Base-by-base conservation (phyloP, 176 grass and related monocot genomes). In the Musa troglodytarum region DNA sequence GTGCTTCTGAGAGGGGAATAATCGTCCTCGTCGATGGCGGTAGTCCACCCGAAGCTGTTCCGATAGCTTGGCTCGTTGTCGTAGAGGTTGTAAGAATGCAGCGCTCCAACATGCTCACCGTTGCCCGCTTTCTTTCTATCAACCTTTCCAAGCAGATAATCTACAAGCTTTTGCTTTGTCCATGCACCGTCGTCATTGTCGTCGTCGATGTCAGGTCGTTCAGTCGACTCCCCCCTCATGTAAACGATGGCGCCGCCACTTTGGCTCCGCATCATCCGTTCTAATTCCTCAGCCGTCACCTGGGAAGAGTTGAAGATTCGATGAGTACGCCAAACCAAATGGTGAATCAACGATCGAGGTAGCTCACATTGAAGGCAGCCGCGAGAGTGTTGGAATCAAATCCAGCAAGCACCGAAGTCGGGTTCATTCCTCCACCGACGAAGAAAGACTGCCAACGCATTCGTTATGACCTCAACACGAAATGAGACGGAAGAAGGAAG, bases 11-110 rank as follows among this genome's bases (percentile, higher is more conserved):
- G 52, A 55, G 71, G n/a, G 20, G 52, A 55, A 23, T 28, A 73
- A 24, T 73, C 52, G 0, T 73, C 52, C 52, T 55, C n/a, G 5
- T 73, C 52, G 9, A 73, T 55, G n/a, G 71, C 50, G 21, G 52
- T 73, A 52, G 52, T 73, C 21, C 52, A 73, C 3, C 71, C 71
- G 3, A 54, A 73, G 52, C 25, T 13, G 71, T 73, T 73, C 71
- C 10, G 17, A 24, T 54, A 73, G n/a, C 71, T 8, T 2, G 51
- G 51, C 52, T 73, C 22, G n/a, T 12, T 25, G 52, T 23, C 52
- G 50, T 73, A 73, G 19, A 73, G 51, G 11, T 73, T 73, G 71
- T 26, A 73, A 1, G 71, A 4, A 43, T 43, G 34, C 34, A 43
- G 34, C 34, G 34, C 8, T 16, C 34, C 51, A 19, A 53, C 10